A percentile compares a stretch with the other conserved stretches of the same genome.
Evolutionary conservation across 768 basidiomycete genomes (phyloP).

Genomic region (Mycena leptocephala): DNA sequence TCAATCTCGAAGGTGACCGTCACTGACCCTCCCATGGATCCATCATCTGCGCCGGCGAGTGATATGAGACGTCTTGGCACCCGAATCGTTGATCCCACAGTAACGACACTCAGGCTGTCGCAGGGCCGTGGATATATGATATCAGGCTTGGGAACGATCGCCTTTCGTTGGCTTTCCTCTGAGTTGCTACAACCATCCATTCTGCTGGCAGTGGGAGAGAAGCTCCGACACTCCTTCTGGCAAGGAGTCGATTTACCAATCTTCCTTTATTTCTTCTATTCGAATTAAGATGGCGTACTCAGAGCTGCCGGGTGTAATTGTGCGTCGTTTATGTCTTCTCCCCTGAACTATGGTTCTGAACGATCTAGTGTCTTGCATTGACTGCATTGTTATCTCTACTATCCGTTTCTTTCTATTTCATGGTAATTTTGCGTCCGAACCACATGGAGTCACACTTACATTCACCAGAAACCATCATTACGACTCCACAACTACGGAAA

Average conservation of each 20-base stretch:
- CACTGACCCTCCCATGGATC: no score
- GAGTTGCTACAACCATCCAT: background rate
- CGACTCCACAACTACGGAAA: slow-evolving; percentile 38
- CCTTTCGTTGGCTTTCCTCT: background rate
- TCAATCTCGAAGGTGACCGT: no score
- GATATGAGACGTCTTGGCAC: no score
- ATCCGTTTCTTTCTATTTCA: slow-evolving; percentile 25
- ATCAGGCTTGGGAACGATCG: background rate
- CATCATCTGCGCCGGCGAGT: no score
- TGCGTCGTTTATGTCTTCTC: background rate
- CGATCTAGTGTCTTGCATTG: slow-evolving; percentile 3
- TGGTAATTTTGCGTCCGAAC: background rate
- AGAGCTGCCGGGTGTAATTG: slow-evolving; percentile 23
- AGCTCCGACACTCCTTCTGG: slow-evolving; percentile 9
- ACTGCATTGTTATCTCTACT: slow-evolving; percentile 15
- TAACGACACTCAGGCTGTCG: no score
- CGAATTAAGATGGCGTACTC: background rate
- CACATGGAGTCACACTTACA: background rate
- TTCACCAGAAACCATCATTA: slow-evolving; percentile 26
- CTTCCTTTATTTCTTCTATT: background rate
- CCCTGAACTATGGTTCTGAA: background rate
- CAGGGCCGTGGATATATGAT: no score
- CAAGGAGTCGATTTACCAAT: background rate
- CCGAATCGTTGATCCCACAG: no score
- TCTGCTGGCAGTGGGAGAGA: background rate